Base-by-base conservation (phyloP, 345 rosid species). In the Nasturtium officinale region DNA sequence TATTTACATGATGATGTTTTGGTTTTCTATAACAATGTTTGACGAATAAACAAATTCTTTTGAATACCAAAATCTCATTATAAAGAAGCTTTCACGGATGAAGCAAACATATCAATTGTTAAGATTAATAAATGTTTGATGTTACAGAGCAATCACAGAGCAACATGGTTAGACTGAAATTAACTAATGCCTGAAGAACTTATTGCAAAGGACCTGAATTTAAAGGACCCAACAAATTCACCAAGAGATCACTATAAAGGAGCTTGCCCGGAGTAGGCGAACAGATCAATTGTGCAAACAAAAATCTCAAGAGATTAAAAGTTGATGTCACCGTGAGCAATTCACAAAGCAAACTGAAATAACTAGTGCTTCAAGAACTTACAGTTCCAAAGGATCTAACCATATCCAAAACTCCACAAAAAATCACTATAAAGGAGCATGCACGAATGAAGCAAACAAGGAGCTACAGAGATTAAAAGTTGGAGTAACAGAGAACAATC, bases 131-230 rank as follows among this genome's bases (percentile, higher is more conserved):
- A n/a, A n/a, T n/a, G n/a, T n/a, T 25, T 25, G 26, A 25, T 25
- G 26, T 25, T 3, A 25, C 28, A 65, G 17, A 47, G 40, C 18
- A 54, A 30, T 30, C 35, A 30, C 35, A 30, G 35, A 50, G 54
- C 7, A 60, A 13, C 48, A 60, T 9, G 4, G 25, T 57, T 23
- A 38, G 54, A 65, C 42, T 18, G 69, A 64, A 43, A 23, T 42
- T 43, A 21, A 25, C 13, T 4, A 15, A 42, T 42, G 66, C 1
- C 15, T 42, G 38, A 63, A 63, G 53, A 29, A 43, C 53, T 63
- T 63, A 9, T 26, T 25, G 26, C 23, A 17, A 25, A 63, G 40
- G 54, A 63, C 38, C 55, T 11, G 26, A 47, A 28, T 64, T 46
- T 28, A 16, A 25, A 62, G 38, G 26, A 45, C 23, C 40, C 5